Percentiles rank a stretch among this genome's conserved stretches.
Conservation (phyloP, 2,329 filamentous ascomycete genomes). For the Phaeosphaeria sp. region DNA sequence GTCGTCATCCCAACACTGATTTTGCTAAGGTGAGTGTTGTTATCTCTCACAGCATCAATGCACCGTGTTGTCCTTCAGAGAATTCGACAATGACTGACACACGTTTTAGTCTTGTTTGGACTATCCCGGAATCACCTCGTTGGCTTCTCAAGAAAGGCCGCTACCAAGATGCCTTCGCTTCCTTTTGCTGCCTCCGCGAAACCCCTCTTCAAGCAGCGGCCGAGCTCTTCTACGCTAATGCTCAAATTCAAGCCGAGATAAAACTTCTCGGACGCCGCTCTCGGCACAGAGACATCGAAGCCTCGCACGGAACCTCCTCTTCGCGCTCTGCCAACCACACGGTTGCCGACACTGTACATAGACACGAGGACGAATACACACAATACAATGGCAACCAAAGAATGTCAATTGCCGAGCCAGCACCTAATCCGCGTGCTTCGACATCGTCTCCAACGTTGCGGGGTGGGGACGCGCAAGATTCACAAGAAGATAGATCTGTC, state of each 20-base stretch:
- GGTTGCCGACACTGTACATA: not conserved
- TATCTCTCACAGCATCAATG: not conserved
- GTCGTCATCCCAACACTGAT: slow-evolving; percentile 1
- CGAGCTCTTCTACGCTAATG: slow-evolving; percentile 3
- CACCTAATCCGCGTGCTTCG: not conserved
- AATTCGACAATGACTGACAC: not conserved
- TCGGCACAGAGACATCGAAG: not conserved
- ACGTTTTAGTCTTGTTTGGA: not conserved
- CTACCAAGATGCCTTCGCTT: slow-evolving; percentile 4
- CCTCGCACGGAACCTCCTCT: not conserved
- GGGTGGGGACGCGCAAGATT: not conserved
- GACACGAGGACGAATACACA: not conserved
- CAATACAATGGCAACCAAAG: not conserved
- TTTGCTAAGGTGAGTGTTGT: not conserved
- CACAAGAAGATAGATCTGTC: not conserved
- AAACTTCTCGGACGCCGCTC: not conserved
- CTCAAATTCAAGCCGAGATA: slow-evolving; percentile 4
- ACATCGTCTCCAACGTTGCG: not conserved
- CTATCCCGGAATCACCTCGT: slow-evolving; percentile 3
- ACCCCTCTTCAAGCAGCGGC: slow-evolving; percentile 3
- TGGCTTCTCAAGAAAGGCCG: slow-evolving; percentile 3
- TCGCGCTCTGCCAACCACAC: not conserved
- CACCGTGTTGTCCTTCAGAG: not conserved
- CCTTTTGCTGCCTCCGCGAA: not conserved
- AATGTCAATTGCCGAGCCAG: not conserved